Percentiles rank a stretch among this genome's conserved stretches.
Conservation (phyloP, 78 protist genomes). For the Cavenderia fasciculata region DNA sequence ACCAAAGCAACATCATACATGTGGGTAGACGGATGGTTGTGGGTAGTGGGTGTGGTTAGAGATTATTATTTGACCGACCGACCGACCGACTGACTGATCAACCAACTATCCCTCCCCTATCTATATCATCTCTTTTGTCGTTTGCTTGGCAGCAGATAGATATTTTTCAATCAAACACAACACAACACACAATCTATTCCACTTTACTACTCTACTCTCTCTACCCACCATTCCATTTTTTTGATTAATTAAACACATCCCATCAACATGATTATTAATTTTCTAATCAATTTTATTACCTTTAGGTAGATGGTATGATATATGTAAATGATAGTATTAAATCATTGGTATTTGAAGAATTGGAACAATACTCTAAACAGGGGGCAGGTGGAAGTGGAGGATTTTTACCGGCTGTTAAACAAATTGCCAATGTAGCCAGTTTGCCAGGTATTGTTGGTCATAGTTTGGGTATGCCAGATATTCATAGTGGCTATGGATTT, state of each 20-base stretch:
- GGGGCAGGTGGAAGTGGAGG: slow-evolving; percentile 60
- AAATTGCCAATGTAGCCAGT: slow-evolving; percentile 94
- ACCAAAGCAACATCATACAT: too few relatives aligned
- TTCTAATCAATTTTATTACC: neutral
- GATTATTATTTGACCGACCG: too few relatives aligned
- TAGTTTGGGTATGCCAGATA: slow-evolving; percentile 94
- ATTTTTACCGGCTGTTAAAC: slow-evolving; percentile 89
- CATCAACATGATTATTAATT: neutral
- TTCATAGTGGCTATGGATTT: slow-evolving; percentile 96
- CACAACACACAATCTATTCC: too few relatives aligned
- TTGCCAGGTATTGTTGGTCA: slow-evolving; percentile 94
- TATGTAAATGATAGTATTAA: slow-evolving; percentile 87
- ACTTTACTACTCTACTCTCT: too few relatives aligned
- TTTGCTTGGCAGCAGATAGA: too few relatives aligned
- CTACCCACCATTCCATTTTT: neutral
- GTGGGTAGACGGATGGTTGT: too few relatives aligned
- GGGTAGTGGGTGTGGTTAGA: too few relatives aligned
- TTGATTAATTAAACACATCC: neutral
- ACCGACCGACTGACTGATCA: too few relatives aligned
- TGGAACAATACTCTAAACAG: slow-evolving; percentile 69
- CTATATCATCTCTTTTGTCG: too few relatives aligned
- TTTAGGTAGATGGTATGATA: slow-evolving; percentile 84
- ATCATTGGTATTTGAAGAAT: slow-evolving; percentile 87
- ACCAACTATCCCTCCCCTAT: too few relatives aligned
- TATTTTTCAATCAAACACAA: too few relatives aligned